Conservation (phyloP, 2,329 filamentous ascomycete genomes). For the Plenodomus tracheiphilus region DNA sequence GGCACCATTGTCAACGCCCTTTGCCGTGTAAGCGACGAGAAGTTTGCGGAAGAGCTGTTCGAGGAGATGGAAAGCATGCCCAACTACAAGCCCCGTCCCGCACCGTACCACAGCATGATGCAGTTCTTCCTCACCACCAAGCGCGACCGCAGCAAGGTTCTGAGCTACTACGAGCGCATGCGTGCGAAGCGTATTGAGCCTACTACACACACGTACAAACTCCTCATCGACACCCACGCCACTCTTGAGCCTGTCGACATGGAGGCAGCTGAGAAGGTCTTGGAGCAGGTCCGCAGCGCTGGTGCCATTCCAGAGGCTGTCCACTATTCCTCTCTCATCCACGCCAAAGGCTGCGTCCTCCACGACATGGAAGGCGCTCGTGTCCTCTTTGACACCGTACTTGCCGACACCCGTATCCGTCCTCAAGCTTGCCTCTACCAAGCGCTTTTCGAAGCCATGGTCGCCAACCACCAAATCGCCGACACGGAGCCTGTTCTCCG, state of each 20-base stretch:
- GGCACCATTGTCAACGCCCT: slow-evolving; percentile 97
- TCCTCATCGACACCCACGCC: slow-evolving; percentile 92
- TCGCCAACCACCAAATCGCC: slow-evolving; percentile 84
- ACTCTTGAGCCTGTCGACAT: slow-evolving; percentile 92
- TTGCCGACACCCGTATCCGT: slow-evolving; percentile 67
- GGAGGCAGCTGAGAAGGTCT: slow-evolving; percentile 79
- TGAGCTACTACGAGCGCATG: slow-evolving; percentile 96
- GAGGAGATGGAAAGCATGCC: slow-evolving; percentile 99
- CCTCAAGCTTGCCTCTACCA: slow-evolving; percentile 90
- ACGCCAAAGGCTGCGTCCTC: slow-evolving; percentile 90
- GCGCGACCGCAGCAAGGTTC: slow-evolving; percentile 90
- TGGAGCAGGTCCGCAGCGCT: slow-evolving; percentile 74
- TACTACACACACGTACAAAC: slow-evolving; percentile 95
- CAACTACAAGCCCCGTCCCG: slow-evolving; percentile 97
- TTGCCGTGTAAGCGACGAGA: slow-evolving; percentile 95
- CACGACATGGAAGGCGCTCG: slow-evolving; percentile 87
- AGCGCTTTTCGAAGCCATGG: slow-evolving; percentile 94
- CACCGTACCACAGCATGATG: slow-evolving; percentile 99
- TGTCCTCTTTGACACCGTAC: slow-evolving; percentile 78
- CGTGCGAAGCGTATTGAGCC: slow-evolving; percentile 81
- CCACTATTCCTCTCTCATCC: slow-evolving; percentile 93
- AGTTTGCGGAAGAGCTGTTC: slow-evolving; percentile 95
- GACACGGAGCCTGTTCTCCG: slow-evolving; percentile 70
- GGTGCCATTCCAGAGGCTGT: slow-evolving; percentile 84
- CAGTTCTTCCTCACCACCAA: slow-evolving; percentile 99